Evolutionary conservation across 768 basidiomycete genomes (phyloP).

Genomic region (Macrolepiota fuliginosa): DNA sequence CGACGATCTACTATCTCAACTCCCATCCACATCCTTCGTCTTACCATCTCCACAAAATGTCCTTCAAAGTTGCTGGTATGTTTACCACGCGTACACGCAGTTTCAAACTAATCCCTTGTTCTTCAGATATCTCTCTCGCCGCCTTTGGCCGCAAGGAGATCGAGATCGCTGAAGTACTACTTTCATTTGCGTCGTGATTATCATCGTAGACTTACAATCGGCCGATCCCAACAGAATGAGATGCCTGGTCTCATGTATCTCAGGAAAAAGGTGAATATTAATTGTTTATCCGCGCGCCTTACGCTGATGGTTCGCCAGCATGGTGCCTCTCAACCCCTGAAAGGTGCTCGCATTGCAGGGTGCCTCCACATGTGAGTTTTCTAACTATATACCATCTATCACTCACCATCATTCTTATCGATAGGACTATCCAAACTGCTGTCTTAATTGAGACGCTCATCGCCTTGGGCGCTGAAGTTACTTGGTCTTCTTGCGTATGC

Average conservation of each 20-base stretch:
- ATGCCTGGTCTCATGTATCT: constrained; percentile 97
- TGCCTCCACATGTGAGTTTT: constrained; percentile 87
- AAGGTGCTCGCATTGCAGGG: constrained; percentile 94
- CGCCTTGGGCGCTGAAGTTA: constrained; percentile 93
- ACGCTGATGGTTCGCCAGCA: constrained; percentile 49
- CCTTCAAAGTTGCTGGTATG: constrained; percentile 89
- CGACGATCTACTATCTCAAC: constrained; percentile 16
- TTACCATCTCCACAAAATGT: constrained; percentile 49
- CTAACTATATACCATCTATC: background rate
- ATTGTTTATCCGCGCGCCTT: constrained; percentile 14
- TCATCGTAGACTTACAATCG: constrained; percentile 17
- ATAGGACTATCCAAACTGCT: constrained; percentile 97
- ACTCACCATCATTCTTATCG: background rate
- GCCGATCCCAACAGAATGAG: constrained; percentile 57
- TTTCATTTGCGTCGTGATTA: constrained; percentile 3
- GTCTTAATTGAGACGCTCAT: constrained; percentile 98
- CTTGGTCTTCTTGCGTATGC: constrained; percentile 97
- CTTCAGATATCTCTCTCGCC: constrained; percentile 84
- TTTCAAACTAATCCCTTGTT: constrained; percentile 12
- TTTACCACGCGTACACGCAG: background rate
- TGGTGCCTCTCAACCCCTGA: constrained; percentile 77
- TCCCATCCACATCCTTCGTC: constrained; percentile 22
- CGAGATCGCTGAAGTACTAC: constrained; percentile 90
- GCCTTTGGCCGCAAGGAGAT: constrained; percentile 99
- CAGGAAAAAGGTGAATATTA: constrained; percentile 66